phyloP scores from a whole-genome alignment of 305 asterid genomes.

The Vinca major region DNA sequence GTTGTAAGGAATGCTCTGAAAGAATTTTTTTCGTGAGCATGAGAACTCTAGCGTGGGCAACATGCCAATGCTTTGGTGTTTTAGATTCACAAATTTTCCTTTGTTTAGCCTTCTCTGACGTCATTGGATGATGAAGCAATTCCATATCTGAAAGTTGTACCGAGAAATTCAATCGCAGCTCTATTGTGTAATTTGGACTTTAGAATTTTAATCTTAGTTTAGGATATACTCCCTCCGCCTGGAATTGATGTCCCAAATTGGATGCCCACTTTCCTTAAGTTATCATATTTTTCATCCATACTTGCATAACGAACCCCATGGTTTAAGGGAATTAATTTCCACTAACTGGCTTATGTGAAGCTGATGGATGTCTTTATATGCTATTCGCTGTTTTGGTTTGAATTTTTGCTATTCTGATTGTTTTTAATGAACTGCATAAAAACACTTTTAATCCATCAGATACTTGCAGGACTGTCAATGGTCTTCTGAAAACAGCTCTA shows the following conservation, averaged over 20 bases:
- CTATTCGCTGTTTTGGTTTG: neutral
- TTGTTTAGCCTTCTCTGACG: neutral
- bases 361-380: slow-evolving; percentile 1
- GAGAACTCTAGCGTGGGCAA: neutral
- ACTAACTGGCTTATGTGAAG: neutral
- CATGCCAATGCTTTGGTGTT: neutral
- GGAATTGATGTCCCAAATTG: too few species aligned
- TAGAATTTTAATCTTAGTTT: too few species aligned
- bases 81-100: neutral
- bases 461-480: slow-evolving; percentile 91
- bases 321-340: too few species aligned
- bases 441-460: slow-evolving; percentile 39
- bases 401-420: slow-evolving; percentile 14
- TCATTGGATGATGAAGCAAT: neutral
- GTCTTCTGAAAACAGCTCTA: slow-evolving; percentile 92
- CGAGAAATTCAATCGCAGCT: too few species aligned
- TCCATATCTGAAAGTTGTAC: neutral
- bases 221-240: too few species aligned
- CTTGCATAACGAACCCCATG: too few species aligned
- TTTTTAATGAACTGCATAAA: slow-evolving; percentile 26
- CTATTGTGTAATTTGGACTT: too few species aligned
- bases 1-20: neutral
- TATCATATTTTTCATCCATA: too few species aligned
- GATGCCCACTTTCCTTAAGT: too few species aligned
- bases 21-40: neutral